A percentile compares a stretch with the other conserved stretches of the same genome.
Evolutionary conservation across 2,329 filamentous ascomycete genomes (phyloP).

Genomic region (Fusarium chaquense): DNA sequence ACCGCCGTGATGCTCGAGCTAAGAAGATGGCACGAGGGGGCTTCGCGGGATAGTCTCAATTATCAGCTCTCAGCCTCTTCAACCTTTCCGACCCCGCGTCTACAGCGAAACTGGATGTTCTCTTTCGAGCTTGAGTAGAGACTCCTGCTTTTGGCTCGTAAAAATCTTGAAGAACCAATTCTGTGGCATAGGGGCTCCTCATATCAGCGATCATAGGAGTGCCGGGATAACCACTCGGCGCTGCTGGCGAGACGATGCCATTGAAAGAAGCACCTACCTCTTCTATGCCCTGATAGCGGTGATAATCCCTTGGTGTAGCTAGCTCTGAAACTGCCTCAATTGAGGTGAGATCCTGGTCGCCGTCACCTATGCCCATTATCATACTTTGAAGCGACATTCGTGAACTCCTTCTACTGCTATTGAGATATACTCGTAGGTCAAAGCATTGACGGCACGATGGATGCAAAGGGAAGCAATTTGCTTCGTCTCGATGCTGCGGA

Average conservation of each 20-base stretch:
- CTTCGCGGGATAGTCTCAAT: conserved; percentile 51
- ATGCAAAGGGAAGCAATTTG: conserved; percentile 55
- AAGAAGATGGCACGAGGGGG: conserved; percentile 72
- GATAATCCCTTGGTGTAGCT: conserved; percentile 56
- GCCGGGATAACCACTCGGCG: conserved; percentile 26
- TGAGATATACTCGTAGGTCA: conserved; percentile 56
- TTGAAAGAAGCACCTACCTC: conserved; percentile 53
- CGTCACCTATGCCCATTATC: conserved; percentile 53
- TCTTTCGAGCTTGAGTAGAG: conserved; percentile 37
- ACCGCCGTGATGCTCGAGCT: conserved; percentile 77
- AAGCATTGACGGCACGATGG: conserved; percentile 58
- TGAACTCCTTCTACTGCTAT: conserved; percentile 58
- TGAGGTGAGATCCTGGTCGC: conserved; percentile 56
- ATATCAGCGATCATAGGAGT: conserved; percentile 53
- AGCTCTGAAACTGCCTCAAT: conserved; percentile 56
- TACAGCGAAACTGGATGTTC: conserved; percentile 4
- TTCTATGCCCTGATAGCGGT: conserved; percentile 52
- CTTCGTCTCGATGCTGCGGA: conserved; percentile 57
- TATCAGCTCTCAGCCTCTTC: conserved; percentile 39
- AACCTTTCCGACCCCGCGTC: conserved; percentile 16
- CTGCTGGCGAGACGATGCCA: conserved; percentile 43
- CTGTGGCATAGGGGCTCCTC: conserved; percentile 56
- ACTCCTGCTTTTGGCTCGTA: conserved; percentile 23
- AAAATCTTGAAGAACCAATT: conserved; percentile 53
- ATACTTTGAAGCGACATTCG: conserved; percentile 58